Evolutionary conservation across 441 rosid genomes (phyloP), one percentile per base, ranked within the genome.

Genomic region (Bruguiera hainesii): DNA sequence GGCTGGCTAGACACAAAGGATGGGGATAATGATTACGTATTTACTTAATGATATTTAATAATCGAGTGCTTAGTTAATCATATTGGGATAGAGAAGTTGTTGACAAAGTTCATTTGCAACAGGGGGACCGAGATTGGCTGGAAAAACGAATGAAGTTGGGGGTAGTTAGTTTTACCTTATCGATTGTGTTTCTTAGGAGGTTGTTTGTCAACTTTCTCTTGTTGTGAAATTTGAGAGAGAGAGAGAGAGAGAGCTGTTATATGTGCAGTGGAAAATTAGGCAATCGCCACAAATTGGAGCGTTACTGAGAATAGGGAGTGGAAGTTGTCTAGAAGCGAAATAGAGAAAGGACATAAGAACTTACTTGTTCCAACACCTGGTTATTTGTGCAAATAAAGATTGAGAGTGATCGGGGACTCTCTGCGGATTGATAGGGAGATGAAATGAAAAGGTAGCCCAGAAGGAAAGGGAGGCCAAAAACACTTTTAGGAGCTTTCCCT

Each of bases 301-400:
- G 30, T 13, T 42, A 11, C 48, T 13, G 1, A 23, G 20, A 63
- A 51, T 15, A 21, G 1, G 28, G 16, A 50, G 21, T 53, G 15
- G 37, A 48, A 26, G 42, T 35, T 61, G 29, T 57, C 37, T 25
- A 51, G 29, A 56, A 63, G 59, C 71, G 60, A 60, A 55, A 57
- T 1, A 31, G 66, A 67, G 66, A 37, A 23, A 28, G 33, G 25
- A 30, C 13, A 42, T 9, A 42, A 11, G 3, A 42, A 13, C 48
- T 11, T 11, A 42, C 48, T 13, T 67, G 25, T 29, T 49, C 18
- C 16, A 15, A 8, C 5, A 8, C 30, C 18, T 20, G 49, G 48
- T 7, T 21, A 3, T 52, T 60, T 35, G 7, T 58, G 37, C 21
- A 18, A 7, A 6, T 0, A 4, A 6, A 30, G 26, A 48, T 13